Evolutionary conservation across 768 basidiomycete genomes (phyloP), one percentile per base, ranked within the genome.

Genomic region (Kwoniella shandongensis): DNA sequence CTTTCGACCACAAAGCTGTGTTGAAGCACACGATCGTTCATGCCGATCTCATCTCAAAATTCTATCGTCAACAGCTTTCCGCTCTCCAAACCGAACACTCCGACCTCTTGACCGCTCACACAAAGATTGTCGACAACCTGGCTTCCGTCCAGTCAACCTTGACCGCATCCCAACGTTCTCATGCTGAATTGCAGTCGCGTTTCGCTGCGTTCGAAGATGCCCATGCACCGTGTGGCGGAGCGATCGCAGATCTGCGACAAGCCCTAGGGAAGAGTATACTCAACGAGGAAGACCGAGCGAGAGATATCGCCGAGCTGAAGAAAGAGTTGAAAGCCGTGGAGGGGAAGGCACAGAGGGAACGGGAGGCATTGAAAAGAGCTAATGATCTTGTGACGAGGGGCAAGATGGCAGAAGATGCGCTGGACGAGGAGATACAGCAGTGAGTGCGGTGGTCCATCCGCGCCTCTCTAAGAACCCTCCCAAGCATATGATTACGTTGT

Each of bases 351-450:
- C 57, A 46, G 35, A 55, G 44, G 17, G 66, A 67, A 42, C 49
- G 56, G 47, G 66, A 67, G 48, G 45, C 35, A 39, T 42, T 73
- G 50, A 65, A 57, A 42, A 45, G 64, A 54, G 68, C 64, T 8
- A 65, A 66, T 40, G 71, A 70, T 15, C 38, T 57, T 32, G 54
- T 54, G 2, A 49, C 36, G 38, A 54, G 71, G 60, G 44, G 45
- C 30, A 81, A 84, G 62, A 81, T 81, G 60, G 84, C 86, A 3
- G 88, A 91, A 70, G 84, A 85, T 29, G 82, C 81, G 3, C 79
- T 92, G 51, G 80, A 83, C 30, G 81, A 81, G 25, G 89, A 91
- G 59, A 79, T 88, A 40, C 83, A 85, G 32, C 79, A 80, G 90
- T 89, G 63, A 53, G 85, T 81, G 17, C 26, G 4, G 23, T 30